A percentile compares a stretch with the other conserved stretches of the same genome.
phyloP scores from a whole-genome alignment of 805 yeast species.

The Candida verbasci region DNA sequence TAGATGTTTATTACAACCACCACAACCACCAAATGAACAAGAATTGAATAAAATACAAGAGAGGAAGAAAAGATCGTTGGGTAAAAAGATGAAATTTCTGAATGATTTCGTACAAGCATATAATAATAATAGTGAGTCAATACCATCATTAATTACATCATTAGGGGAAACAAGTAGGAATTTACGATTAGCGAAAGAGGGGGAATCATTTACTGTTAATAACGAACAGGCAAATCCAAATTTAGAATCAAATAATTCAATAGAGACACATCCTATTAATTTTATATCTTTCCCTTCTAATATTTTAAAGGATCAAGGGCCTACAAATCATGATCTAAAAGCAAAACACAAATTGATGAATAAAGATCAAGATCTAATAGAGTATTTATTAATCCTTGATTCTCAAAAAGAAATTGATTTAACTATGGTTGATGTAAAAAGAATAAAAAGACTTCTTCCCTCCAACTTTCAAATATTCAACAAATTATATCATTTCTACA shows the following conservation, averaged over 20 bases:
- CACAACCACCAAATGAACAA: conserved; percentile 41
- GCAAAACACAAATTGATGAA: neutral
- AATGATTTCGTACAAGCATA: conserved; percentile 9
- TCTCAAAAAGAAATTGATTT: conserved; percentile 5
- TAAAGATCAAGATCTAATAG: conserved; percentile 2
- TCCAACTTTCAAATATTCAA: conserved; percentile 5
- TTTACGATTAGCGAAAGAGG: neutral
- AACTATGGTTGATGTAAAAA: conserved; percentile 9
- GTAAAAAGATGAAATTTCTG: conserved; percentile 8
- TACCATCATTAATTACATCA: conserved; percentile 6
- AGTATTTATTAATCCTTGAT: conserved; percentile 5
- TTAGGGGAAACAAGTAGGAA: conserved; percentile 3
- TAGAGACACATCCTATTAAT: neutral
- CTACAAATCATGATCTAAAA: neutral
- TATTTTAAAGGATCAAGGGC: neutral
- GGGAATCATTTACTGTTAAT: neutral
- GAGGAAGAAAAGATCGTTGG: conserved; percentile 20
- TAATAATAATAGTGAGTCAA: conserved; percentile 7
- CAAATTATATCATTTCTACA: conserved; percentile 4
- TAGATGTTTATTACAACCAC: conserved; percentile 37
- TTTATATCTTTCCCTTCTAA: neutral
- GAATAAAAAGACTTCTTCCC: conserved; percentile 10
- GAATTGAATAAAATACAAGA: conserved; percentile 29
- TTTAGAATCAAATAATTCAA: neutral
- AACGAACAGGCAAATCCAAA: neutral